Conservation (phyloP, 257 asterid species). For the Petunia axillaris region DNA sequence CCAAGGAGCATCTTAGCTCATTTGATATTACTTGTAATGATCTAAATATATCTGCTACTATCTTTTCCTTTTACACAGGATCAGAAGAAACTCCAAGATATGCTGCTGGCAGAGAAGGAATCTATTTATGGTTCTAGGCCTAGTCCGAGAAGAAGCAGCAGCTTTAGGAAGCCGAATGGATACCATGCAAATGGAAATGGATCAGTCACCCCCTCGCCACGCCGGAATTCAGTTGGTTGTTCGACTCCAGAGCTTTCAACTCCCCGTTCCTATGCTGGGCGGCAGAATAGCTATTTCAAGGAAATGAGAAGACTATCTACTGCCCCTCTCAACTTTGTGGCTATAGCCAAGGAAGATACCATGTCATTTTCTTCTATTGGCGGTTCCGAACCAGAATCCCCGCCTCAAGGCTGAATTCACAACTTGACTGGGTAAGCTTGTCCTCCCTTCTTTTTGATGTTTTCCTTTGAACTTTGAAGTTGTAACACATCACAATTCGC, state of each 20-base stretch:
- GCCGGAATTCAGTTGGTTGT: conserved; percentile 71
- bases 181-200: conserved; percentile 63
- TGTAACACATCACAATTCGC: background rate
- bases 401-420: conserved; percentile 58
- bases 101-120: conserved; percentile 89
- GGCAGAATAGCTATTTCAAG: conserved; percentile 70
- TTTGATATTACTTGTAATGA: background rate
- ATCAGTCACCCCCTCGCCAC: conserved; percentile 86
- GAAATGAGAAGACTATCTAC: conserved; percentile 88
- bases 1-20: background rate
- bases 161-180: conserved; percentile 67
- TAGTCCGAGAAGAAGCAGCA: conserved; percentile 79
- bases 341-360: conserved; percentile 82
- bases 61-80: conserved; percentile 52
- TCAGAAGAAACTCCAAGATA: conserved; percentile 83
- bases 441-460: background rate
- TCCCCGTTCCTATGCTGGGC: conserved; percentile 84
- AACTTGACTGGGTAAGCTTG: conserved; percentile 41
- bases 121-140: conserved; percentile 86
- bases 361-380: conserved; percentile 85
- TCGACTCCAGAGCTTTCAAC: conserved; percentile 72
- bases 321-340: conserved; percentile 80
- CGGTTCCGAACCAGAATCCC: conserved; percentile 95
- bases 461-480: background rate
- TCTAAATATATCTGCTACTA: conserved; percentile 4